Evolutionary conservation across 495 filamentous ascomycete genomes (phyloP), one percentile per base, ranked within the genome.

Genomic region (Podospora appendiculata): DNA sequence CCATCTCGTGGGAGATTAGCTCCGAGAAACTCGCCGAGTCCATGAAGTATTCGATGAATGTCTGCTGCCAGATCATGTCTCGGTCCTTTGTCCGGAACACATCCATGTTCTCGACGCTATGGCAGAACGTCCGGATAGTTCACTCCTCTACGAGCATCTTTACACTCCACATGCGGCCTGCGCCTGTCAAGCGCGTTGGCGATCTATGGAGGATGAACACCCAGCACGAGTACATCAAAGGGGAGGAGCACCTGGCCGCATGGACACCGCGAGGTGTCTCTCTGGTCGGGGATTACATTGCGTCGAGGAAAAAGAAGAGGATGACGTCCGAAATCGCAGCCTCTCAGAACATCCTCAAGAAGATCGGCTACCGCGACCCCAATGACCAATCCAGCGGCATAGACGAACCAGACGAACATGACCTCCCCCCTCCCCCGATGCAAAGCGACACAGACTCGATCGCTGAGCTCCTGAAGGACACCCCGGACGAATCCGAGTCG

Each of bases 201-300:
- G 93, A 98, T 60, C 76, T 98, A 4, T 98, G 93, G 93, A 80
- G 93, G 47, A 95, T 98, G 90, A 92, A 90, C 65, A 96, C 89
- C 3, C 83, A 89, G 45, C 83, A 92, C 56, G 87, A 92, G 62
- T 96, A 95, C 59, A 86, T 97, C 56, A 95, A 94, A 64, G 93
- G 93, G 33, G 92, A 97, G 67, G 93, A 98, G 65, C 75, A 81
- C 16, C 75, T 98, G 12, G 79, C 70, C 5, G 79, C 82, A 18
- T 98, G 93, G 93, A 82, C 84, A 32, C 93, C 93, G 9, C 80
- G 94, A 25, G 89, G 92, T 48, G 85, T 95, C 8, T 92, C 87
- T 13, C 78, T 98, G 6, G 82, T 98, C 18, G 79, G 78, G 18
- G 93, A 97, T 60, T 95, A 85, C 60, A 82, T 95, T 35, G 67